Evolutionary conservation across 768 basidiomycete species (phyloP).

Genomic region (Tylopilus sp.): DNA sequence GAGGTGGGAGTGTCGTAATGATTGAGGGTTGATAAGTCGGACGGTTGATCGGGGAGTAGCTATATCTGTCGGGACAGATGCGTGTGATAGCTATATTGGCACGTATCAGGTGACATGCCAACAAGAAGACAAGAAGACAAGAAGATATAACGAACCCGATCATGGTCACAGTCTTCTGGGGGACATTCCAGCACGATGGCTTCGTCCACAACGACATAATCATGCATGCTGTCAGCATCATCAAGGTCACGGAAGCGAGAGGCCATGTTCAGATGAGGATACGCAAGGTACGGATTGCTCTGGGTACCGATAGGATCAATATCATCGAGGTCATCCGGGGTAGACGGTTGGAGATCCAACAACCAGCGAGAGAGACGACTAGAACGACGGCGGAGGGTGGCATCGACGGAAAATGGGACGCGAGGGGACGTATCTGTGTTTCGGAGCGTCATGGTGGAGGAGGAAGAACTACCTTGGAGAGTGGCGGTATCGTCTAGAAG

Average conservation of each 20-base stretch:
- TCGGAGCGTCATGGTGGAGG: slow-evolving; percentile 29
- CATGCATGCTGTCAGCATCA: slow-evolving; percentile 34
- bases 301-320: slow-evolving; percentile 27
- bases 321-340: slow-evolving; percentile 21
- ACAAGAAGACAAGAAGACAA: slow-evolving; percentile 11
- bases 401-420: slow-evolving; percentile 8
- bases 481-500: slow-evolving; percentile 15
- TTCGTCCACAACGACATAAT: slow-evolving; percentile 41
- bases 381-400: slow-evolving; percentile 32
- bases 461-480: slow-evolving; percentile 23
- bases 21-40: slow-evolving; percentile 35
- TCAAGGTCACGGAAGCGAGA: slow-evolving; percentile 29
- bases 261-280: slow-evolving; percentile 33
- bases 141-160: slow-evolving; percentile 26
- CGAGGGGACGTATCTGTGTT: slow-evolving; percentile 24
- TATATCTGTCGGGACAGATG: slow-evolving; percentile 21
- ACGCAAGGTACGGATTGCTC: slow-evolving; percentile 41
- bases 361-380: slow-evolving; percentile 45
- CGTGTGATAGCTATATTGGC: slow-evolving; percentile 23
- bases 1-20: slow-evolving; percentile 42
- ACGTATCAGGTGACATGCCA: slow-evolving; percentile 15
- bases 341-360: slow-evolving; percentile 34
- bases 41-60: slow-evolving; percentile 32
- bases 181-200: slow-evolving; percentile 27
- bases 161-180: slow-evolving; percentile 9